Base-by-base conservation (phyloP, 139 green algal genomes). In the Picochlorum sp. region DNA sequence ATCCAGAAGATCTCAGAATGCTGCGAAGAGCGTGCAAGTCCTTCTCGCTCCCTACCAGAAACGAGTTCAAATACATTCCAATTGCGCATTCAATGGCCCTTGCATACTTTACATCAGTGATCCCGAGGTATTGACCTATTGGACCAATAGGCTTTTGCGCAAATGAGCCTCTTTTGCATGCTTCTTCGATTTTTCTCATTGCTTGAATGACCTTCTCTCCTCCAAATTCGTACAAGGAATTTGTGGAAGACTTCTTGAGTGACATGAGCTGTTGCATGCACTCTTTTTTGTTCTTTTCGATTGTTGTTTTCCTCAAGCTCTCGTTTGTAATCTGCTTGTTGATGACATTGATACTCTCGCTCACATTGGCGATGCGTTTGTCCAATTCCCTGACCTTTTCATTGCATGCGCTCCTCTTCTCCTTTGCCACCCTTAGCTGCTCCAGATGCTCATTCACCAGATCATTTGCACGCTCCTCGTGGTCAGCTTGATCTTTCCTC, bases 131-230 rank as follows among this genome's bases (percentile, higher is more conserved):
- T 14, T 51, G 23, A 2, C 75, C 75, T 28, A 82, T 4, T 11
- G 75, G 75, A 14, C 75, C 75, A 14, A 82, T 72, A n/a, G 75
- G 75, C 50, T 57, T 62, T 18, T 31, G 41, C 58, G 71, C 57
- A 47, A 82, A 82, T 9, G 44, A 14, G 3, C 45, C 52, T 28
- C 16, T n/a, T 11, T 7, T 44, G 34, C 34, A 21, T 6, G 44
- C 38, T 21, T 16, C 44, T 6, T 67, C 7, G 8, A 82, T 66
- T 3, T 14, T 49, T 28, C n/a, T 11, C n/a, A 59, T 21, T 24
- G 80, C 41, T n/a, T 62, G 4, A 41, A 60, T 50, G 57, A 68
- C 57, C 1, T 24, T 10, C 16, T 45, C 24, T 16, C 24, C 57
- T 2, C 74, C 74, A 71, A 76, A 81, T 54, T 54, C 47, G 47